Percentiles rank a stretch among this genome's conserved stretches.
These are phyloP conservation scores for Peronospora tabacina DNA, from an alignment of 352 stramenopile genomes.

Conservation along the genomic window DNA sequence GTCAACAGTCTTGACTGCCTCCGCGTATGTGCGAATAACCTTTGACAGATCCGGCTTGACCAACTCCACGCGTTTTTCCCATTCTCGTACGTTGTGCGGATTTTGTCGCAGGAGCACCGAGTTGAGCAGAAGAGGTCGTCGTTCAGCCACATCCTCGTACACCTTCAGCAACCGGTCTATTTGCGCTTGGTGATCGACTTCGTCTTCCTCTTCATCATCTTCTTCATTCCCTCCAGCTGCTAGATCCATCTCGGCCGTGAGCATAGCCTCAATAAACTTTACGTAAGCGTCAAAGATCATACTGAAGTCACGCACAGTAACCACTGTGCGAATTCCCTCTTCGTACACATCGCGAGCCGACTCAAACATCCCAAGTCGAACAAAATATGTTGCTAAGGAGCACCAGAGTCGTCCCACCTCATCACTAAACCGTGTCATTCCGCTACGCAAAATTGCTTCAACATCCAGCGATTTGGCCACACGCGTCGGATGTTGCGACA, in stretches of 20 bases:
- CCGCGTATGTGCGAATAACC: slow-evolving; percentile 79
- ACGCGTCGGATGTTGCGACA: slow-evolving; percentile 90
- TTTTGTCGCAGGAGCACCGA: slow-evolving; percentile 97
- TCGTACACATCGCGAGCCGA: slow-evolving; percentile 95
- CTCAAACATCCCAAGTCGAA: slow-evolving; percentile 95
- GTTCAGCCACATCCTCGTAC: slow-evolving; percentile 91
- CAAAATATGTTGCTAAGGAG: slow-evolving; percentile 96
- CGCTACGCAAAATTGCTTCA: slow-evolving; percentile 92
- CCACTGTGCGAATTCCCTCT: slow-evolving; percentile 64
- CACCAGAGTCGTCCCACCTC: slow-evolving; percentile 97
- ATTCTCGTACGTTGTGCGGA: slow-evolving; percentile 96
- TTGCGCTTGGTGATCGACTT: slow-evolving; percentile 51
- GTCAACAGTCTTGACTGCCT: slow-evolving; percentile 91
- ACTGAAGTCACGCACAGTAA: slow-evolving; percentile 94
- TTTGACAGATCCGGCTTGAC: slow-evolving; percentile 45
- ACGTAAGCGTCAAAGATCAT: slow-evolving; percentile 98
- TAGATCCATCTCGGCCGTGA: slow-evolving; percentile 94
- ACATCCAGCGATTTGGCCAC: slow-evolving; percentile 89
- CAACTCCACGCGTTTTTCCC: slow-evolving; percentile 93
- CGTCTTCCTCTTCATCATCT: slow-evolving; percentile 67
- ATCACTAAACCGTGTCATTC: slow-evolving; percentile 90
- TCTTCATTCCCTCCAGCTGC: slow-evolving; percentile 25
- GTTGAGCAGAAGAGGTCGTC: slow-evolving; percentile 90
- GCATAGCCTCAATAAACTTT: slow-evolving; percentile 96
- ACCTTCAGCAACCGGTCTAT: slow-evolving; percentile 78